Conservation (phyloP, 352 stramenopile genomes). For the Globisporangium emineosum region DNA sequence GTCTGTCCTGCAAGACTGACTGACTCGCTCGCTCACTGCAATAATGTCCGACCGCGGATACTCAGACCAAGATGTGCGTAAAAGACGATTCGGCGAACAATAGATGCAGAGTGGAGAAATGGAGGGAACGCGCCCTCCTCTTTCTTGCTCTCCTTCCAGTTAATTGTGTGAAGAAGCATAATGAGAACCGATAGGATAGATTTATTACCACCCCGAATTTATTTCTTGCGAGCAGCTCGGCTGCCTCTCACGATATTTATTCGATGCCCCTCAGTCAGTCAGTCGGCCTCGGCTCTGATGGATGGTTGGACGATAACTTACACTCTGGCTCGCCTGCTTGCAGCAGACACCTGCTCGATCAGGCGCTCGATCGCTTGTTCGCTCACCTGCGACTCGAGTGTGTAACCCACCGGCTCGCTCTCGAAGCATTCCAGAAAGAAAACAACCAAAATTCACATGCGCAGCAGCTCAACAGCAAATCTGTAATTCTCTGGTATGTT, state of each 20-base stretch:
- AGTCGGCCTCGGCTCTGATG: not conserved
- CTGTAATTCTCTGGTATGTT: not conserved
- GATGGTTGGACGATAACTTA: not conserved
- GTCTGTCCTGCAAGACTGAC: not conserved
- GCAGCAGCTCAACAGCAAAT: not conserved
- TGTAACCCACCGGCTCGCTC: constrained; percentile 2
- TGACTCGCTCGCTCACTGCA: not conserved
- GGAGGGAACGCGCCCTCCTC: constrained; percentile 2
- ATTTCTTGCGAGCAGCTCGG: not conserved
- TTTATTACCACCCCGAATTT: not conserved
- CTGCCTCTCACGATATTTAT: not conserved
- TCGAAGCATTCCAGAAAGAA: constrained; percentile 8
- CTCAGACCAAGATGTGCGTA: constrained; percentile 11
- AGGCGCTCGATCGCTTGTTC: not conserved
- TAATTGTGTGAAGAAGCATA: not conserved
- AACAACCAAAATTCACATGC: not conserved
- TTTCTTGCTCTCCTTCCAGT: not conserved
- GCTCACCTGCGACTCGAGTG: not conserved
- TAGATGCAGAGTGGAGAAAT: constrained; percentile 2
- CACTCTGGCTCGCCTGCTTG: not conserved
- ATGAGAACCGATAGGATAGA: not conserved
- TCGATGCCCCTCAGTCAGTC: not conserved
- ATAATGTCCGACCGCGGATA: not conserved
- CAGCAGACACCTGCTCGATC: not conserved
- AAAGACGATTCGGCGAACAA: not conserved